Evolutionary conservation across 2,329 filamentous ascomycete genomes (phyloP), one percentile per base, ranked within the genome.

Genomic region (Colletotrichum tropicicola): DNA sequence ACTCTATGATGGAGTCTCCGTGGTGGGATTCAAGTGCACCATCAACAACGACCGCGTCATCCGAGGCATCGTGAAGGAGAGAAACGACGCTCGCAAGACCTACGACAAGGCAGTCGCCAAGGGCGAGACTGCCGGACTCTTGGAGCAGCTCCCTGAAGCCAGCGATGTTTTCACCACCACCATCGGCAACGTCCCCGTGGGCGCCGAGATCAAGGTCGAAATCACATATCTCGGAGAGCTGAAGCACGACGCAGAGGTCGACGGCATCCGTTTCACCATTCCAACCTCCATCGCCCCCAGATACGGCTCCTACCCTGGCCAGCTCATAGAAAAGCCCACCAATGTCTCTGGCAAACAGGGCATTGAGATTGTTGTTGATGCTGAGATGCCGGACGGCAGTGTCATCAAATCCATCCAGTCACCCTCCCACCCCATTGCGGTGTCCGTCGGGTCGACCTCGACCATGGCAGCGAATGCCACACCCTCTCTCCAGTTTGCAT

Each of bases 181-280:
- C 1, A 78, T 94, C 1, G 91, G 90, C 9, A 92, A 92, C 68
- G 83, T 93, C 1, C 87, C 89, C 0, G 82, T 86, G 0, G 82
- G 81, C 0, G 83, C 85, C 15, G 83, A 80, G 32, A 78, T 92
- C 32, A 73, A 82, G 6, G 84, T 93, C 6, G 82, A 89, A 10
- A 86, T 93, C 59, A 86, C 81, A 0, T 92, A 91, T 66, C 81
- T 92, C 5, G 89, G 88, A 3, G 90, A 93, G 73, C 81, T 93
- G 57, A 92, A 92, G 77, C 89, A 92, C 68, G 90, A 93, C 71
- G 85, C 88, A 44, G 87, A 89, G 66, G 81, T 86, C 3, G 89
- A 93, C 70, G 89, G 89, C 6, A 80, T 91, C 25, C 85, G 90
- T 6, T 91, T 91, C 72, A 92, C 87, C 5, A 85, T 94, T 5